Base-by-base conservation (phyloP, 2,329 filamentous ascomycete species). In the Chrysosporium queenslandicum region DNA sequence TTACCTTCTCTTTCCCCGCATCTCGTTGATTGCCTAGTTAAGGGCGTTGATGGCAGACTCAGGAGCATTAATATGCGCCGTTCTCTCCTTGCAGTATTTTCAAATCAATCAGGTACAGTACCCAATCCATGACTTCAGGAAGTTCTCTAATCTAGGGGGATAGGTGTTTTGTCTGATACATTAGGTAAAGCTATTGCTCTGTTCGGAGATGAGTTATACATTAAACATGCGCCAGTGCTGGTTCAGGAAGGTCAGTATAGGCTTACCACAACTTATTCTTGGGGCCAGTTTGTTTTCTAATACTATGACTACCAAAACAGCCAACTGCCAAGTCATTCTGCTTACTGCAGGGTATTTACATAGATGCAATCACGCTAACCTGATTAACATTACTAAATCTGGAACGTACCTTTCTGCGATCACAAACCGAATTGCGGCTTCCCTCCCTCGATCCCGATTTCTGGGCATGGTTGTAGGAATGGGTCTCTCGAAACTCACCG, bases 391-490 rank as follows among this genome's bases (percentile, higher is more conserved):
- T 29, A 77, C 87, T 49, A 82, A 85, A 50, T 87, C 87, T 1
- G 79, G 83, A 16, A 64, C 76, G 1, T 94, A 94, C 62, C 74
- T 95, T 46, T 83, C 79, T 56, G 78, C 83, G 5, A 82, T 96
- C 30, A 96, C 92, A 0, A 95, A 94, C 64, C 80, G 90, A 21
- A 79, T 98, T 5, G 81, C 82, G 11, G 79, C 88, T 14, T 83
- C 88, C 3, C 89, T 92, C 37, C 74, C 74, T 5, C 78, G 83
- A 58, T 83, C 86, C 14, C 80, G 89, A 16, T 87, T 94, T 59
- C 75, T 98, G 0, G 92, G 92, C 0, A 94, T 98, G 81, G 75
- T 86, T 1, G 82, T 95, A 29, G 92, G 87, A 3, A 88, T 88
- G 58, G 80, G 83, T 1, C 72, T 85, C 2, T 84, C 81, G 0